Percentiles rank a stretch among this genome's conserved stretches.
phyloP scores from a whole-genome alignment of 164 flowering plant genomes.

The Sedum album region DNA sequence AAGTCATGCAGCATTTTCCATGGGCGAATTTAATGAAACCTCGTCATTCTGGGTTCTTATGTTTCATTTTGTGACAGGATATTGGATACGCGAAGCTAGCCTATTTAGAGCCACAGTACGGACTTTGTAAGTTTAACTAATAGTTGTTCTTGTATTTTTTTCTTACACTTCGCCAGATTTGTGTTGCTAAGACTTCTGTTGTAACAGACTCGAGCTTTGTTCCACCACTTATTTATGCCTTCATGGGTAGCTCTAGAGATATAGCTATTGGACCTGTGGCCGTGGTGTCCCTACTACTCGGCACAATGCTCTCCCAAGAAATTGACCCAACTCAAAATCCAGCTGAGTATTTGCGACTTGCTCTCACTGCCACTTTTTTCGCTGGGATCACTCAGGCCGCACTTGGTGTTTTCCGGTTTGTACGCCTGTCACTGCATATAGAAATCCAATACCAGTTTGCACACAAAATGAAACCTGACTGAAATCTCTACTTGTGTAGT shows the following conservation, averaged over 20 bases:
- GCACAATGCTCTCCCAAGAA: slow-evolving; percentile 61
- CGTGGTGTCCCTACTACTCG: slow-evolving; percentile 79
- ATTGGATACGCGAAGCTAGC: slow-evolving; percentile 75
- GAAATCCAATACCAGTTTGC: too few relatives aligned
- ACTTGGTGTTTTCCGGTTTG: slow-evolving; percentile 78
- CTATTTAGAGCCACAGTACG: slow-evolving; percentile 48
- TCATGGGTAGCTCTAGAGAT: slow-evolving; percentile 97
- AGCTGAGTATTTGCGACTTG: slow-evolving; percentile 56
- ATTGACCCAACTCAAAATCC: slow-evolving; percentile 39
- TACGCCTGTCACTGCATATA: neutral
- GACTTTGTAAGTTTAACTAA: slow-evolving; percentile 45
- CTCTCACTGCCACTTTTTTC: slow-evolving; percentile 91
- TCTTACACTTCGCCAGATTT: neutral
- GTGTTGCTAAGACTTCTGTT: neutral
- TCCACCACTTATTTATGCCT: slow-evolving; percentile 86
- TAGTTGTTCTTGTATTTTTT: neutral
- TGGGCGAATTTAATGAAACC: too few relatives aligned
- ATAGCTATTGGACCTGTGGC: slow-evolving; percentile 97
- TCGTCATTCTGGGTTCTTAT: neutral
- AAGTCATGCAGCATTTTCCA: neutral
- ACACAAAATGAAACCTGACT: too few relatives aligned
- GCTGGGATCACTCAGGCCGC: slow-evolving; percentile 81
- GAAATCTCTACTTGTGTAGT: too few relatives aligned
- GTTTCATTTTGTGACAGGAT: slow-evolving; percentile 40
- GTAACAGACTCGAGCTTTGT: slow-evolving; percentile 85